Evolutionary conservation across 2,329 filamentous ascomycete species (phyloP).

Genomic region (Paracamarosporium sp.): DNA sequence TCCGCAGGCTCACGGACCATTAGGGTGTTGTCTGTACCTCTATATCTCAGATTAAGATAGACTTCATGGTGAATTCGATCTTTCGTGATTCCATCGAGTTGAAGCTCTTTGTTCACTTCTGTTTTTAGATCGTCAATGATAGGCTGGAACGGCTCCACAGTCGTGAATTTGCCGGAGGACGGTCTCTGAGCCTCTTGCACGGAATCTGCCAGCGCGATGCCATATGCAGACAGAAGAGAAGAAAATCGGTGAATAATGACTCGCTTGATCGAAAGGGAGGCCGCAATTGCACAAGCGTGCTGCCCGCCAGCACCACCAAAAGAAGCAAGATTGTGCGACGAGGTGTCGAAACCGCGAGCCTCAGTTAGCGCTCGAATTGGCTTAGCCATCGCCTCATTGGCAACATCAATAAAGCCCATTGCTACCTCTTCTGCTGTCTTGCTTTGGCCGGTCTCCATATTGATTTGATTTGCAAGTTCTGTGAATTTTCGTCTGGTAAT

Average conservation of each 20-base stretch:
- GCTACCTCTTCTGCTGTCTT: conserved; percentile 72
- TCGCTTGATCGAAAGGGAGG: conserved; percentile 78
- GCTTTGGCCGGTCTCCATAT: conserved; percentile 70
- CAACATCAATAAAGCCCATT: conserved; percentile 83
- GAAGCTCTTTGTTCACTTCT: no score
- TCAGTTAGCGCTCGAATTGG: conserved; percentile 88
- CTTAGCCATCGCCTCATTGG: conserved; percentile 85
- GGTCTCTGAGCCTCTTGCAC: neutral
- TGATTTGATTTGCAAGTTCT: conserved; percentile 76
- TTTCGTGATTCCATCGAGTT: no score
- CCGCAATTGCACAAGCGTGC: conserved; percentile 85
- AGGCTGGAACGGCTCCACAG: no score
- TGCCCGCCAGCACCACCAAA: conserved; percentile 91
- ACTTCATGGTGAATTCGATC: no score
- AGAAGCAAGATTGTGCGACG: conserved; percentile 80
- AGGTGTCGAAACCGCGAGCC: conserved; percentile 85
- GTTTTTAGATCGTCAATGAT: no score
- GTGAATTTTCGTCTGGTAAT: conserved; percentile 75
- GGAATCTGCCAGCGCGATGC: conserved; percentile 37
- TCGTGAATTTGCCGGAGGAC: no score
- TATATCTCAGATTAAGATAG: no score
- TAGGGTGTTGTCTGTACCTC: no score
- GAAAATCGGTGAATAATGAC: conserved; percentile 85
- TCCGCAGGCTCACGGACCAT: neutral
- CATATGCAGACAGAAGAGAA: conserved; percentile 85